Evolutionary conservation across 495 filamentous ascomycete genomes (phyloP), one percentile per base, ranked within the genome.

Genomic region (Annulohypoxylon nitens): DNA sequence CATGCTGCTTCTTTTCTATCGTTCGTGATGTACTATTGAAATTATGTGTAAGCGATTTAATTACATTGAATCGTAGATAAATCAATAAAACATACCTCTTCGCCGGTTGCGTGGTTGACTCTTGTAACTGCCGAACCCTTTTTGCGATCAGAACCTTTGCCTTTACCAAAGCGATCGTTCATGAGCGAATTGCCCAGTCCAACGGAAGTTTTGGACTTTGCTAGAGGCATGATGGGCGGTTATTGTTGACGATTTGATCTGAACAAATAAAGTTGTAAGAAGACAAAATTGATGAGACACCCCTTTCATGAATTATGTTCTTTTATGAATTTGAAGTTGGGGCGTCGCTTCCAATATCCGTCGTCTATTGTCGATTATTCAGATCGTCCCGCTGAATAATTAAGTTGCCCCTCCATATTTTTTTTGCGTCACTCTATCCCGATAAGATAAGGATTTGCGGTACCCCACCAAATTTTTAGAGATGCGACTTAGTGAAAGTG

Each of bases 151-250:
- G 88, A 81, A 43, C 92, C 90, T 82, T 95, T 97, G 58, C 93
- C 93, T 82, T 93, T 94, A 61, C 94, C 93, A 80, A 96, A 97
- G 39, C 93, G 90, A 79, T 97, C 93, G 75, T 97, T 96, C 93
- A 97, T 97, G 75, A 97, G 89, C 79, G 76, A 66, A 75, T 84
- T 84, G 75, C 96, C 96, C 78, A 99, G 91, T 78, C 96, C 96
- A 75, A 98, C 93, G 70, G 89, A 84, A 81, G 93, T 97, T 82
- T 98, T 98, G 60, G 93, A 97, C 84, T 99, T 98, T 82, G 97
- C 88, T 64, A 97, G 86, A 78, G 93, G 92, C 97, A 99, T 99
- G 39, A 60, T 84, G 78, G 69, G 61, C 50, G 18, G 4, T 37
- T 36, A 16, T 30, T 6, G 30, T 30, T 25, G 30, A 43, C 14